Conservation (phyloP, 2,329 filamentous ascomycete species). For the Septoria linicola region DNA sequence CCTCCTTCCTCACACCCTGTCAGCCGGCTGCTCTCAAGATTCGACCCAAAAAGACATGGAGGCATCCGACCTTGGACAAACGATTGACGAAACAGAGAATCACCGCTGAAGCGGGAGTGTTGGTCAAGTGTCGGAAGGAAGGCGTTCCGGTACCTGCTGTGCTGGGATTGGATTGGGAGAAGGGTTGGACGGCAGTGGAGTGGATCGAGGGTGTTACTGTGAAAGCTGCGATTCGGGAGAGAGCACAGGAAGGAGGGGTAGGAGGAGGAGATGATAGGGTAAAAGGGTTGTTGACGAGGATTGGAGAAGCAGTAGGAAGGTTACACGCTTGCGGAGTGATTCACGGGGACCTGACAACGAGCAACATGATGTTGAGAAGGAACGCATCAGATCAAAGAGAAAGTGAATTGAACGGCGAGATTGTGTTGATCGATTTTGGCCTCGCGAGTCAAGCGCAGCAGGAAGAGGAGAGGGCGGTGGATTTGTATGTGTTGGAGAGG, state of each 20-base stretch:
- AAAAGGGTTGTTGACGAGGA: conserved; percentile 38
- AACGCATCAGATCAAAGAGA: too few relatives aligned
- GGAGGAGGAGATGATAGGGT: conserved; percentile 31
- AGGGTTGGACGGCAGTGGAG: conserved; percentile 75
- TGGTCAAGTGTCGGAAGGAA: conserved; percentile 74
- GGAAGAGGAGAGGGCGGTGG: conserved; percentile 92
- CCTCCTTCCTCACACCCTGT: conserved; percentile 68
- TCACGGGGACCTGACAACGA: conserved; percentile 95
- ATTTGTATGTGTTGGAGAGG: conserved; percentile 91
- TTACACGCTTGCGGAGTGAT: conserved; percentile 84
- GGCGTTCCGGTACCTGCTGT: conserved; percentile 81
- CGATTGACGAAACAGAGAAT: conserved; percentile 85
- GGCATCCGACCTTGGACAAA: conserved; percentile 83
- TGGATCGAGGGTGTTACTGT: conserved; percentile 76
- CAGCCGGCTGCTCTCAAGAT: conserved; percentile 81
- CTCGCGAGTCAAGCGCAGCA: conserved; percentile 76
- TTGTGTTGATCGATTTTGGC: conserved; percentile 93
- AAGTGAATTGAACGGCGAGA: conserved; percentile 52
- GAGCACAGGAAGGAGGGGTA: conserved; percentile 30
- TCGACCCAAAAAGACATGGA: conserved; percentile 86
- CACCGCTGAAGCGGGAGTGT: conserved; percentile 81
- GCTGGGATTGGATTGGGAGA: conserved; percentile 65
- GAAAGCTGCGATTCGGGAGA: conserved; percentile 59
- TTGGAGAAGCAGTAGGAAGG: conserved; percentile 37
- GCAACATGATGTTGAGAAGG: conserved; percentile 85